Conservation (phyloP, 176 grass and related monocot genomes). For the Leersia perrieri region DNA sequence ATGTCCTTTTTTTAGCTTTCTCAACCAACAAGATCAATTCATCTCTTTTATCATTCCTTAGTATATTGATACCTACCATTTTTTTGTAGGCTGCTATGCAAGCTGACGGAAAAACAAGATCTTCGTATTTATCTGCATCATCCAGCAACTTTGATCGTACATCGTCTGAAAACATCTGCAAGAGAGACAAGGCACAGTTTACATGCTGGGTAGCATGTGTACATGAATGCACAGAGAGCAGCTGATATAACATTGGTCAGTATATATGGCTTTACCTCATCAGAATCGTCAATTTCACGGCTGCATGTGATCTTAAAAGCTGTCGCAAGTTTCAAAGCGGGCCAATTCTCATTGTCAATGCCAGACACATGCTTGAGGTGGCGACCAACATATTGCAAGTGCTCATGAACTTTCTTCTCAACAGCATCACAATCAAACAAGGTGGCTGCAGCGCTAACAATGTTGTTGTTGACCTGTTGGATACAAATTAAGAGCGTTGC, state of each 20-base stretch:
- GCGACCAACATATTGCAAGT: not conserved
- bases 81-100: not conserved
- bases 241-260: too few relatives aligned
- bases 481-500: not conserved
- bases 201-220: not conserved
- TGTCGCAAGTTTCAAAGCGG: not conserved
- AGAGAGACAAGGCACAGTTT: not conserved
- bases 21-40: not conserved
- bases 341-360: not conserved
- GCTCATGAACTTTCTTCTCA: not conserved
- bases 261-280: constrained; percentile 15
- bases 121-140: constrained; percentile 8
- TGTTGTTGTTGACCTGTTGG: constrained; percentile 1
- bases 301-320: constrained; percentile 27
- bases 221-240: not conserved
- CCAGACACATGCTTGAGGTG: not conserved
- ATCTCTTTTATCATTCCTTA: not conserved
- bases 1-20: constrained; percentile 19
- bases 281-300: not conserved
- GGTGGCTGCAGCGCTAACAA: not conserved
- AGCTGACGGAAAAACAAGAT: not conserved
- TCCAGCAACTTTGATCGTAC: constrained; percentile 11
- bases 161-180: constrained; percentile 13
- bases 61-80: not conserved
- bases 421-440: not conserved